Evolutionary conservation across 2,329 filamentous ascomycete species (phyloP), one percentile per base, ranked within the genome.

Genomic region (Fusarium pseudocircinatum): DNA sequence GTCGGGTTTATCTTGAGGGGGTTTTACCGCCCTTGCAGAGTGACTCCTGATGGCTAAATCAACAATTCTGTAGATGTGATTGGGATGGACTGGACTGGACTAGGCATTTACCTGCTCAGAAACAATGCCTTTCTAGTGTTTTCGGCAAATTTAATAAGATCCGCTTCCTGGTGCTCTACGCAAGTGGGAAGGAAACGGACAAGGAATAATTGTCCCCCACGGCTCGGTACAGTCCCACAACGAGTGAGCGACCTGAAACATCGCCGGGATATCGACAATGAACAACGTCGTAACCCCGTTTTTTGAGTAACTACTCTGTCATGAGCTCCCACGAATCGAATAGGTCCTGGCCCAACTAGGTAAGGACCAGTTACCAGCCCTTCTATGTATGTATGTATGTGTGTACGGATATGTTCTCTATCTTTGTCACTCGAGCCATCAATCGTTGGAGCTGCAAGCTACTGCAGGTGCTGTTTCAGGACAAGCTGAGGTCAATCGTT

Each of bases 231-330:
- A 62, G 76, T 75, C 67, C 75, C 76, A 75, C 73, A 72, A 26
- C 58, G 63, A 52, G 36, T 63, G 63, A 49, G 67, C 54, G 57
- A 78, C 76, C 76, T 78, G 76, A 78, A 78, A 78, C 76, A 77
- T 65, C 57, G 60, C 75, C 71, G 67, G 76, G 76, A 66, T 76
- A 39, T 60, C 52, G 65, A 63, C 44, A 64, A 64, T 67, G 61
- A 60, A 69, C 30, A 26, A 13, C 49, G 30, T 69, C 68, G 53
- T 59, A 54, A 65, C 47, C 49, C 53, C 49, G 52, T 60, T 70
- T 68, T 69, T 72, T 72, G 66, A 67, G 73, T 36, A 69, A 72
- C 61, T 68, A 28, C 26, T 28, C 26, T 28, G 26, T 28, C 12
- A 32, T n/a, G 30, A 40, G n/a, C n/a, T 34, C 18, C n/a, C 30